A percentile compares a stretch with the other conserved stretches of the same genome.
phyloP scores from a whole-genome alignment of 169 alveolate species.

The Cryptosporidium parvum region DNA sequence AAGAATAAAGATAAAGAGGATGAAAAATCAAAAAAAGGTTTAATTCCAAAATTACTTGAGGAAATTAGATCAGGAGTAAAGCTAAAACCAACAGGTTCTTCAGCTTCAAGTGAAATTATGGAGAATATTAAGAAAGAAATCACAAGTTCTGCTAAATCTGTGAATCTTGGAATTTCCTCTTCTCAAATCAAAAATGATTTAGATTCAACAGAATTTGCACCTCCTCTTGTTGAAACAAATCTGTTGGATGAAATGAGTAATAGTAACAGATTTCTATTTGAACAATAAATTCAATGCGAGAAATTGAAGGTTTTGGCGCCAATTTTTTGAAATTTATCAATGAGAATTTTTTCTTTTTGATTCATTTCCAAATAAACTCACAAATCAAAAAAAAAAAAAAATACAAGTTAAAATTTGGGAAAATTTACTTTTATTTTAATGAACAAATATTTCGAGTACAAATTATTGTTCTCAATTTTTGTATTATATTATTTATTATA shows the following conservation, averaged over 20 bases:
- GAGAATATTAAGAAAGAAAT: slow-evolving; percentile 36
- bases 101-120: slow-evolving; percentile 56
- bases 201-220: slow-evolving; percentile 56
- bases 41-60: slow-evolving; percentile 32
- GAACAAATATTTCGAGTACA: background rate
- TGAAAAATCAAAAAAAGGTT: background rate
- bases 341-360: background rate
- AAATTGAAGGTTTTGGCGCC: background rate
- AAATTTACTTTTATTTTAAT: background rate
- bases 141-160: slow-evolving; percentile 6
- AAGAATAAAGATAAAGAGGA: background rate
- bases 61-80: slow-evolving; percentile 55
- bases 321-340: background rate
- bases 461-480: background rate
- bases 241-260: slow-evolving; percentile 38
- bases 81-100: slow-evolving; percentile 52
- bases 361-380: background rate
- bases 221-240: slow-evolving; percentile 68
- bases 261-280: slow-evolving; percentile 40
- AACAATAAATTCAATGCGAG: slow-evolving; percentile 3
- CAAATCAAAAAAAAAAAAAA: too few relatives aligned
- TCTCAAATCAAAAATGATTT: slow-evolving; percentile 46
- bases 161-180: slow-evolving; percentile 46
- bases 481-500: too few relatives aligned
- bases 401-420: background rate